Evolutionary conservation across 2,329 filamentous ascomycete species (phyloP), one percentile per base, ranked within the genome.

Genomic region (Onygenales sp.): DNA sequence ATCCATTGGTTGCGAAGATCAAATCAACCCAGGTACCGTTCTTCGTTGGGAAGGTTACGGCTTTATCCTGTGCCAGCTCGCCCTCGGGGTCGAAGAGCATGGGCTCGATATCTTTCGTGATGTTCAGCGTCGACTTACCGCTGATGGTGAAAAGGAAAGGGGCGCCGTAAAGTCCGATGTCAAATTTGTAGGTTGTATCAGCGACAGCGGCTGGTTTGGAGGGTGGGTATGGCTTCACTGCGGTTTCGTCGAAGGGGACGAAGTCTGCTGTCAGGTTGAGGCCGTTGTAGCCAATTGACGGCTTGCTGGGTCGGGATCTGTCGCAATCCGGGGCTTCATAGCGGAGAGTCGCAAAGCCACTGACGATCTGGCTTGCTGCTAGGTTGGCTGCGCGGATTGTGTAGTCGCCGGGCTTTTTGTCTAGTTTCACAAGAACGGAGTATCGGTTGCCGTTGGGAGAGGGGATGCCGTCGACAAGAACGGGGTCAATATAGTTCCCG

Each of bases 231-330:
- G 75, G 74, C n/a, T 65, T 66, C 38, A 75, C 73, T 2, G 56
- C 56, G 33, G 58, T 63, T 53, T 73, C 67, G 54, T 75, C 60
- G 63, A 81, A 76, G 41, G 75, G 59, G 14, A 66, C 63, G 13
- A 78, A 69, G 5, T 66, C 67, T 14, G 64, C 55, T 0, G 74
- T 71, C 0, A 70, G 60, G 2, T 72, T 72, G 6, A 56, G 55
- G 17, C 81, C 80, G 2, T 71, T 73, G 50, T 78, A 74, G 59
- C 75, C 72, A 55, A 82, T 76, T 53, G 69, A 78, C 0, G 76
- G 64, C 1, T 63, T 58, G 0, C n/a, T 52, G 51, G 35, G 42
- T 71, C 70, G 2, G 55, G 50, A 1, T 31, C 38, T 55, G 1
- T 58, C 35, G 11, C 48, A 54, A 32, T 64, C 60, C 14, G 61